Percentiles rank a stretch among this genome's conserved stretches.
phyloP scores from a whole-genome alignment of 257 asterid genomes.

The Nicotiana sylvestris region DNA sequence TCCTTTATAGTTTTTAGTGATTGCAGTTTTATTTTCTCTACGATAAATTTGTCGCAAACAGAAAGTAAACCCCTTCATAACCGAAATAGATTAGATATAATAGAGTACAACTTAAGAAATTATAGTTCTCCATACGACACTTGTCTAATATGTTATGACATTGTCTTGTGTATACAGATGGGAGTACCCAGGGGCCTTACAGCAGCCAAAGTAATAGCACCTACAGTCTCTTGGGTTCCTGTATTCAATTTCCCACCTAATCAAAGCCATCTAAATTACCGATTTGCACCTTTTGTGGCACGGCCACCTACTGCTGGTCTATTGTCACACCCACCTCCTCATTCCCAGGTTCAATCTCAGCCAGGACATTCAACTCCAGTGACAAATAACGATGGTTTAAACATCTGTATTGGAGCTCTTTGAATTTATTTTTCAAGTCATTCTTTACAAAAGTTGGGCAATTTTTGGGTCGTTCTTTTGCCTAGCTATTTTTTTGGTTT shows the following conservation, averaged over 20 bases:
- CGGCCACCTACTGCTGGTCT: background rate
- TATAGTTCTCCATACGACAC: background rate
- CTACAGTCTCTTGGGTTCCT: slow-evolving; percentile 7
- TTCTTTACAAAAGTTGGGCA: background rate
- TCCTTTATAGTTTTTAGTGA: too few species aligned
- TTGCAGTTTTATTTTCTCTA: too few species aligned
- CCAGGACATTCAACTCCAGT: background rate
- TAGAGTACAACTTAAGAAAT: too few species aligned
- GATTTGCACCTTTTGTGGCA: background rate
- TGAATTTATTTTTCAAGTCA: background rate
- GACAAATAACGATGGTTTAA: slow-evolving; percentile 9
- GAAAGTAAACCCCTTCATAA: too few species aligned
- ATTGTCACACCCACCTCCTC: background rate
- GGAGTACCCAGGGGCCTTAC: background rate
- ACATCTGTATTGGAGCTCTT: slow-evolving; percentile 7
- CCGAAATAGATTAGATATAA: too few species aligned
- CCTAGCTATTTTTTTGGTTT: background rate
- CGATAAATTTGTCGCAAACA: too few species aligned
- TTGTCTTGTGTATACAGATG: background rate
- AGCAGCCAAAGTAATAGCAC: background rate
- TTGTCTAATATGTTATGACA: background rate
- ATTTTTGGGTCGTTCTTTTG: background rate
- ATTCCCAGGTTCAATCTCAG: slow-evolving; percentile 10
- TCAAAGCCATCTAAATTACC: background rate
- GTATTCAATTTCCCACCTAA: background rate